Evolutionary conservation across 78 protist species (phyloP), one percentile per base, ranked within the genome.

Genomic region (Tieghemostelium lacteum): DNA sequence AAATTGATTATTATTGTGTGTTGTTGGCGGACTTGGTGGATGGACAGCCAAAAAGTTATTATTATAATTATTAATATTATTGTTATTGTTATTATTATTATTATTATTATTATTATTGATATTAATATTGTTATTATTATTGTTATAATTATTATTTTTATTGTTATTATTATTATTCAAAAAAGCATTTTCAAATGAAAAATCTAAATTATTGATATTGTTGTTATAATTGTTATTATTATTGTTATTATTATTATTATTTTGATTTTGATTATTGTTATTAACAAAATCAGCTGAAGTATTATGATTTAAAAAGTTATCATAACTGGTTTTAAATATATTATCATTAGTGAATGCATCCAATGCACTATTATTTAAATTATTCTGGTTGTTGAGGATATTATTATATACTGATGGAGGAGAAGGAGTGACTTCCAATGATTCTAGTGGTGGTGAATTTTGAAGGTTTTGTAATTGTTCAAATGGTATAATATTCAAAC

Each of bases 401-500:
- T 45, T 45, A 10, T 45, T 6, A 10, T 45, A 14, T 45, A 10
- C n/a, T 45, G 52, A 45, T 45, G 52, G 10, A 14, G 52, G 52
- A 10, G 52, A 45, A 10, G 10, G 10, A 10, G 52, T 45, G 52
- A 45, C 10, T n/a, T n/a, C n/a, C 10, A 14, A 10, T 49, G 52
- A 52, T 28, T 61, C 20, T 70, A 22, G 60, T 49, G 8, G 62
- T 20, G n/a, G 74, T 28, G 33, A 7, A 17, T 45, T 40, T 34
- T 34, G 42, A 34, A 39, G 49, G 34, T 66, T 66, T 28, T 39
- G 24, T 49, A 70, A 54, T 29, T 50, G 52, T 69, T 80, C 89
- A 55, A 80, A 80, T 22, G 89, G 89, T 36, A 80, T 80, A 31
- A 69, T 45, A 42, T 31, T 31, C 29, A 80, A n/a, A 22, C 89